Conservation (phyloP, 2,329 filamentous ascomycete genomes). For the Neophaeococcomyces aloes region DNA sequence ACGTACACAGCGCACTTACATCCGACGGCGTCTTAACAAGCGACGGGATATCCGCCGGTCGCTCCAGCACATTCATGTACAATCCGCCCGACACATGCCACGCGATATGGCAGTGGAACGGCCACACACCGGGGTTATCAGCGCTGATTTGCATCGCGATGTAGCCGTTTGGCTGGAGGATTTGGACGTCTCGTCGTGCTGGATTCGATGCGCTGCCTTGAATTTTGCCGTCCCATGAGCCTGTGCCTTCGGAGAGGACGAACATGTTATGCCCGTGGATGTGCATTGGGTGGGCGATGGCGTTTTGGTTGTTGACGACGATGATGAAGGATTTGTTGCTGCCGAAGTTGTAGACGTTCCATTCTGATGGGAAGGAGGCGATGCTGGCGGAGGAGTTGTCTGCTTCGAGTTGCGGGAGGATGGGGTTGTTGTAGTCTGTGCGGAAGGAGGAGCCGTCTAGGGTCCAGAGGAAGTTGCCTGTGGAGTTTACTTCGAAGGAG, state of each 20-base stretch:
- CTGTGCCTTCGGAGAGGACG: constrained; percentile 13
- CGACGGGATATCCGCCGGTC: constrained; percentile 25
- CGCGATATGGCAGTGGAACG: constrained; percentile 35
- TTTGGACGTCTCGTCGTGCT: constrained; percentile 29
- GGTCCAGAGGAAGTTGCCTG: constrained; percentile 20
- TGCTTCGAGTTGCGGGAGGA: constrained; percentile 9
- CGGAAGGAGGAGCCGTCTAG: constrained; percentile 25
- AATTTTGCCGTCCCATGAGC: constrained; percentile 15
- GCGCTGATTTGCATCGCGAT: constrained; percentile 32
- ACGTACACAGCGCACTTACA: too few relatives aligned
- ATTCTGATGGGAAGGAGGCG: constrained; percentile 10
- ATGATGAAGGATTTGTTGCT: constrained; percentile 11
- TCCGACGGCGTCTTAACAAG: constrained; percentile 21
- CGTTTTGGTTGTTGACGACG: constrained; percentile 17
- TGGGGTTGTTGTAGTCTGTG: constrained; percentile 22
- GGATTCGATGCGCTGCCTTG: constrained; percentile 24
- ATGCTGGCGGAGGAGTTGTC: constrained; percentile 7
- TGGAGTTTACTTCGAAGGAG: constrained; percentile 20
- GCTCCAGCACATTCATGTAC: constrained; percentile 9
- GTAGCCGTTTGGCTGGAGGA: constrained; percentile 26
- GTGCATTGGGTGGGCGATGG: constrained; percentile 30
- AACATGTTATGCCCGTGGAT: constrained; percentile 25
- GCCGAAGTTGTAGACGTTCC: constrained; percentile 16
- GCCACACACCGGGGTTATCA: constrained; percentile 37
- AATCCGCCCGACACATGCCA: constrained; percentile 9